phyloP scores from a whole-genome alignment of 2,329 filamentous ascomycete species.

The Colletotrichum higginsianum region DNA sequence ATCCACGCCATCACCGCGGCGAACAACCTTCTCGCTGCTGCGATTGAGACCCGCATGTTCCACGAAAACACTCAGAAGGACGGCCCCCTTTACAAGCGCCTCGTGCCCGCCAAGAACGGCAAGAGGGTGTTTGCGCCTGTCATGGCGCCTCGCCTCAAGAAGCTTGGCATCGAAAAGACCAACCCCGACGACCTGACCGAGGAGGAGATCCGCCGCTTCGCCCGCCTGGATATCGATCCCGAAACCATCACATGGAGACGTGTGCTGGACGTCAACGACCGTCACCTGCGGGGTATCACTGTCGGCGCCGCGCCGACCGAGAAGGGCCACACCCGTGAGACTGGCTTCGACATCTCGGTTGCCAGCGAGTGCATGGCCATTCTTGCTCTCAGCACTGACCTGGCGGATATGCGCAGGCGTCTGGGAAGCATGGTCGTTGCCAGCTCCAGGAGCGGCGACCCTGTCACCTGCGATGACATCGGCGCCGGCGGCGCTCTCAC shows the following conservation, averaged over 20 bases:
- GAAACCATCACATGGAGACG: conserved; percentile 98
- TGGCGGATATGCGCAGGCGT: conserved; percentile 91
- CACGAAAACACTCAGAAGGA: conserved; percentile 97
- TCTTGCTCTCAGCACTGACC: conserved; percentile 89
- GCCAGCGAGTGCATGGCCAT: conserved; percentile 99
- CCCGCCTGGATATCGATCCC: conserved; percentile 95
- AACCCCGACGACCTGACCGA: conserved; percentile 91
- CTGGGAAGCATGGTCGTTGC: conserved; percentile 97
- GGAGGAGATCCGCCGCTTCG: conserved; percentile 90
- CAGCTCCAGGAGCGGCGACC: conserved; percentile 86
- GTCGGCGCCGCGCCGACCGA: conserved; percentile 91
- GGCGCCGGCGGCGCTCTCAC: conserved; percentile 93
- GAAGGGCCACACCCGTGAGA: conserved; percentile 89
- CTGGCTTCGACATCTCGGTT: conserved; percentile 97
- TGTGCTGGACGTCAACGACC: conserved; percentile 97
- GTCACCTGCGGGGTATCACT: conserved; percentile 90
- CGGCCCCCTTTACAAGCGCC: conserved; percentile 85
- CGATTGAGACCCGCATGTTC: conserved; percentile 98
- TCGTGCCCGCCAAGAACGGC: conserved; percentile 92
- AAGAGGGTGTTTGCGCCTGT: conserved; percentile 88
- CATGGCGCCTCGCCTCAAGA: conserved; percentile 94
- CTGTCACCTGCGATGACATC: conserved; percentile 96
- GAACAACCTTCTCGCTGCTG: conserved; percentile 96
- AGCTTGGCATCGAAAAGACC: conserved; percentile 96
- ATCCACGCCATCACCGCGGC: conserved; percentile 98